These are phyloP conservation scores for Termitomyces sp. DNA, from an alignment of 768 basidiomycete genomes.

Conservation along the genomic window DNA sequence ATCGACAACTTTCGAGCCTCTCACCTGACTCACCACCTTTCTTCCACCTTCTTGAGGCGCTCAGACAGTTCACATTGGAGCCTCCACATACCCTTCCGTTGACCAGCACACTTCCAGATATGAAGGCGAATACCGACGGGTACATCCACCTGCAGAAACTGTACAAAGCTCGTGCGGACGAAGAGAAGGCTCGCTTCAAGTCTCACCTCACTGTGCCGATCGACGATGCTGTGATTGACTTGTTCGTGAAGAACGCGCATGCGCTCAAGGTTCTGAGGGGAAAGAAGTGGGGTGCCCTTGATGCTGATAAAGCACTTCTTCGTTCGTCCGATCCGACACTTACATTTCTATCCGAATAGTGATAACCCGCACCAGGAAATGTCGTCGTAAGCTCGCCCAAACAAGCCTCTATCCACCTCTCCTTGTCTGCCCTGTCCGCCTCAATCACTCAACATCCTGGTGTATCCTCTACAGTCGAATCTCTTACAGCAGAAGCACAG, in stretches of 20 bases:
- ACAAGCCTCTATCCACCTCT: slow-evolving; percentile 64
- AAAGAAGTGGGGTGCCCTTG: slow-evolving; percentile 51
- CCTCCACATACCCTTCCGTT: slow-evolving; percentile 67
- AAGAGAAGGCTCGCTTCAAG: slow-evolving; percentile 58
- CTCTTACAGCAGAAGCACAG: slow-evolving; percentile 46
- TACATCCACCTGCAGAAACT: slow-evolving; percentile 85
- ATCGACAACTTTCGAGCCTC: slow-evolving; percentile 41
- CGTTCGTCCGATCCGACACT: slow-evolving; percentile 10
- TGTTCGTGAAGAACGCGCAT: slow-evolving; percentile 79
- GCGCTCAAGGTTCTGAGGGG: slow-evolving; percentile 63
- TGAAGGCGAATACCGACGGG: slow-evolving; percentile 83
- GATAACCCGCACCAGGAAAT: slow-evolving; percentile 27
- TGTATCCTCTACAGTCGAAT: slow-evolving; percentile 39
- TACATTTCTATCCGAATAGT: neutral
- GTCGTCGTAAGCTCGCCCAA: slow-evolving; percentile 39
- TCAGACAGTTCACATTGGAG: slow-evolving; percentile 58
- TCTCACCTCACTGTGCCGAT: slow-evolving; percentile 39
- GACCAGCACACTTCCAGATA: slow-evolving; percentile 87
- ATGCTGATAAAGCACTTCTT: slow-evolving; percentile 45
- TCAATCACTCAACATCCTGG: slow-evolving; percentile 22
- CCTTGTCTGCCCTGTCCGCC: slow-evolving; percentile 55
- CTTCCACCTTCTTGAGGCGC: slow-evolving; percentile 70
- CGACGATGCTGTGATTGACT: slow-evolving; percentile 51
- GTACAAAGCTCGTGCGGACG: slow-evolving; percentile 73
- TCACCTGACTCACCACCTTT: slow-evolving; percentile 56